A percentile compares a stretch with the other conserved stretches of the same genome.
These are phyloP conservation scores for Lophium mytilinum DNA, from an alignment of 495 filamentous ascomycete species.

Conservation along the genomic window DNA sequence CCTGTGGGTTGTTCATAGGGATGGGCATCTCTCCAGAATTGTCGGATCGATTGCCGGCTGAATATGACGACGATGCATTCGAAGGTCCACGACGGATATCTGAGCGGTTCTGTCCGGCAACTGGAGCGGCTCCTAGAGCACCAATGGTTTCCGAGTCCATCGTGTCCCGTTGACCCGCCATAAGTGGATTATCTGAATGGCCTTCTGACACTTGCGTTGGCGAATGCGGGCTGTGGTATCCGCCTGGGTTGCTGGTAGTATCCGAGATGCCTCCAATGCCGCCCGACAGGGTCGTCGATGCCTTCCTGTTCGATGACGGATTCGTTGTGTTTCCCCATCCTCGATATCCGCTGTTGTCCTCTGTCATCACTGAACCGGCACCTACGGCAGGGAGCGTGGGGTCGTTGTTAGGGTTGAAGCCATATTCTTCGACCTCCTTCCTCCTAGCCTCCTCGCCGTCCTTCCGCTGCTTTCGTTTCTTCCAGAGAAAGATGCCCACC, in stretches of 20 bases:
- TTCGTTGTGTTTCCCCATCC: conserved; percentile 85
- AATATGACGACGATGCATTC: conserved; percentile 95
- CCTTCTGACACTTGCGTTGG: conserved; percentile 69
- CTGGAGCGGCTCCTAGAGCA: conserved; percentile 63
- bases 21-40: conserved; percentile 66
- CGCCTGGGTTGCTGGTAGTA: conserved; percentile 45
- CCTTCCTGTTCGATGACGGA: conserved; percentile 64
- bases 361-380: conserved; percentile 41
- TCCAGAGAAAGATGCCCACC: conserved; percentile 73
- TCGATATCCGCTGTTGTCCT: conserved; percentile 69
- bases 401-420: conserved; percentile 91
- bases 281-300: conserved; percentile 81
- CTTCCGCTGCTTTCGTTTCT: conserved; percentile 74
- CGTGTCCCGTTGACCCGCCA: conserved; percentile 51
- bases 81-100: conserved; percentile 85
- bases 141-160: conserved; percentile 44
- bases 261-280: conserved; percentile 68
- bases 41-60: conserved; percentile 72
- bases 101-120: conserved; percentile 52
- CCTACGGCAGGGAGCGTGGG: conserved; percentile 68
- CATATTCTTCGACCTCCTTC: conserved; percentile 94
- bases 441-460: conserved; percentile 77
- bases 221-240: conserved; percentile 52
- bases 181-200: conserved; percentile 60
- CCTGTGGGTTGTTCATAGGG: conserved; percentile 40